Evolutionary conservation across 2,329 filamentous ascomycete genomes (phyloP).

Genomic region (Alternaria hordeiaustralica): DNA sequence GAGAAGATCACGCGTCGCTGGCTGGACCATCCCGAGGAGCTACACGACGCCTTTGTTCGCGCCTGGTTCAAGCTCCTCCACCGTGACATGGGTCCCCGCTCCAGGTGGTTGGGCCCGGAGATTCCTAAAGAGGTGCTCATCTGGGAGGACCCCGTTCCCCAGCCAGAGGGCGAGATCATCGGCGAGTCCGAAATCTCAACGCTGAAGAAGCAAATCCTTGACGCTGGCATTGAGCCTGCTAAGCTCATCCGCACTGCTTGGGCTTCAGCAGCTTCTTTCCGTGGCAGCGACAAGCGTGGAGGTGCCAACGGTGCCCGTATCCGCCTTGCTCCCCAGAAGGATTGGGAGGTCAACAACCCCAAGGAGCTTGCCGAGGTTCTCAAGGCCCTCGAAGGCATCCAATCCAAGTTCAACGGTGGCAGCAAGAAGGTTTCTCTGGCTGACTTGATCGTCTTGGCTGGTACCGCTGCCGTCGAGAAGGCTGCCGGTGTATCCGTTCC

Average conservation of each 20-base stretch:
- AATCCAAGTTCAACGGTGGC: slow-evolving; percentile 69
- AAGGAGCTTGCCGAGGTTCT: slow-evolving; percentile 68
- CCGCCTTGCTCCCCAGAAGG: slow-evolving; percentile 72
- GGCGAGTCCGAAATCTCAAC: slow-evolving; percentile 67
- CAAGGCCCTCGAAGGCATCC: slow-evolving; percentile 66
- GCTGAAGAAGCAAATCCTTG: slow-evolving; percentile 73
- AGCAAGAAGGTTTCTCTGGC: slow-evolving; percentile 79
- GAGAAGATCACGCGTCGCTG: slow-evolving; percentile 78
- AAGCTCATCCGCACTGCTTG: slow-evolving; percentile 64
- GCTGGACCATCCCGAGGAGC: slow-evolving; percentile 71
- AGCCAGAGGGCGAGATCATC: slow-evolving; percentile 63
- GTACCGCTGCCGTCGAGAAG: slow-evolving; percentile 74
- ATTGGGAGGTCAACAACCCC: slow-evolving; percentile 79
- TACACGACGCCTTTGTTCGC: slow-evolving; percentile 71
- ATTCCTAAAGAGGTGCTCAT: slow-evolving; percentile 71
- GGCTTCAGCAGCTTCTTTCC: slow-evolving; percentile 47
- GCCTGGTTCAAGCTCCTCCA: slow-evolving; percentile 87
- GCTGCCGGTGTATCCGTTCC: slow-evolving; percentile 70
- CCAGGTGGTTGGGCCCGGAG: slow-evolving; percentile 77
- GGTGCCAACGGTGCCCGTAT: slow-evolving; percentile 83
- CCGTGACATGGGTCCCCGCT: slow-evolving; percentile 76
- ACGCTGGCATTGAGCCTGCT: slow-evolving; percentile 64
- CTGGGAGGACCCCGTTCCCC: slow-evolving; percentile 78
- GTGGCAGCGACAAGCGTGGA: slow-evolving; percentile 77
- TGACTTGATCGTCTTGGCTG: slow-evolving; percentile 79